Evolutionary conservation across 1,284 basidiomycete species (phyloP).

Genomic region (Puccinia hordei): DNA sequence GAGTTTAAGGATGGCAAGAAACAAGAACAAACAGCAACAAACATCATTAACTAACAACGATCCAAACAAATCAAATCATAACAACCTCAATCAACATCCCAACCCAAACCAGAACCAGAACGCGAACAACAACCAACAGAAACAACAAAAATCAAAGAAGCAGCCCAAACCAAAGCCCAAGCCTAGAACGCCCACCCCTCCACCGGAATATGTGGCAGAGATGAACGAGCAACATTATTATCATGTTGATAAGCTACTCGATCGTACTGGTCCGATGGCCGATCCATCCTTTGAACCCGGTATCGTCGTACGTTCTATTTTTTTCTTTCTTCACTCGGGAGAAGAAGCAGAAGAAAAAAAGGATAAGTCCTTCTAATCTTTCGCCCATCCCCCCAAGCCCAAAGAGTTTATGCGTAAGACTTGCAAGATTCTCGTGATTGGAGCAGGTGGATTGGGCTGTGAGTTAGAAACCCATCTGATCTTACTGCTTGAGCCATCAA

Average conservation of each 20-base stretch:
- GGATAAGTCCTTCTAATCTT: neutral
- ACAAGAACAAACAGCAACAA: too few relatives aligned
- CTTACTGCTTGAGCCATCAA: neutral
- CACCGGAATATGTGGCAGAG: neutral
- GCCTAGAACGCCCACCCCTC: neutral
- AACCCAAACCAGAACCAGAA: neutral
- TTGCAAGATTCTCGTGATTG: conserved; percentile 94
- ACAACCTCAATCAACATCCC: too few relatives aligned
- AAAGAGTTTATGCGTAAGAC: conserved; percentile 80
- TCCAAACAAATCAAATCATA: too few relatives aligned
- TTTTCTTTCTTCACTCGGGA: neutral
- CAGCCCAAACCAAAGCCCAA: neutral
- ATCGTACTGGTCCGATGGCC: conserved; percentile 77
- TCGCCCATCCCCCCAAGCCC: conserved; percentile 64
- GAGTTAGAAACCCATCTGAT: conserved; percentile 62
- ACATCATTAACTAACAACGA: too few relatives aligned
- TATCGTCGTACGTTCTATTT: conserved; percentile 67
- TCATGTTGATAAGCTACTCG: conserved; percentile 68
- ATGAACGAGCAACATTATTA: conserved; percentile 41
- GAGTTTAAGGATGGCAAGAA: too few relatives aligned
- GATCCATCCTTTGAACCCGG: conserved; percentile 73
- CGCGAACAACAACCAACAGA: neutral
- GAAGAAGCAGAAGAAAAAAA: neutral
- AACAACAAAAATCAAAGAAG: neutral
- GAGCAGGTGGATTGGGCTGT: conserved; percentile 90